Evolutionary conservation across 2,329 filamentous ascomycete species (phyloP), one percentile per base, ranked within the genome.

Genomic region (Aspergillus sp.): DNA sequence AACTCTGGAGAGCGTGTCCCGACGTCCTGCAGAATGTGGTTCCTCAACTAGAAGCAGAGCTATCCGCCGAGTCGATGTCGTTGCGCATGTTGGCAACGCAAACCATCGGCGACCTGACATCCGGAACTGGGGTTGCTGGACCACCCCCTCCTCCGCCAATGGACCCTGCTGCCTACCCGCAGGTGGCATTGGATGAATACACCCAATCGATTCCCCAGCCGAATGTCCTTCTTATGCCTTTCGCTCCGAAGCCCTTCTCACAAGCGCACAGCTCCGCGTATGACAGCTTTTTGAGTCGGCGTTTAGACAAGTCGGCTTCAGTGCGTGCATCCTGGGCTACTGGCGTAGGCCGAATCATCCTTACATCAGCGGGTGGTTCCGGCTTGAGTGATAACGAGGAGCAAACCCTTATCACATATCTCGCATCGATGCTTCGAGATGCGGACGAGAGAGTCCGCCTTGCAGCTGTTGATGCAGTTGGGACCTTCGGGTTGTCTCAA

Each of bases 31-130:
- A 91, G 63, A 96, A 97, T 68, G 93, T 99, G 12, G 88, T 99
- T 52, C 93, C 93, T 4, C 93, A 97, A 73, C 81, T 99, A 40
- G 93, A 98, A 70, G 90, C 91, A 35, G 95, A 99, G 77, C 80
- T 99, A 52, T 90, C 89, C 3, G 92, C 93, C 0, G 95, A 99
- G 70, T 96, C 96, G 59, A 82, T 93, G 3, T 87, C 95, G 65
- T 79, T 99, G 55, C 90, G 95, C 53, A 84, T 91, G 58, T 83
- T 99, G 57, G 93, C 93, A 2, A 96, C 93, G 0, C 91, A 98
- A 74, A 96, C 95, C 0, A 85, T 99, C 40, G 95, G 96, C 53
- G 93, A 98, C 70, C 93, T 99, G 81, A 89, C 96, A 25, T 89
- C 93, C 41, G 93, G 93, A 6, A 96, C 98, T 71, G 93, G 93